Conservation (phyloP, 768 basidiomycete species). For the Chlorophyllum brunneum region DNA sequence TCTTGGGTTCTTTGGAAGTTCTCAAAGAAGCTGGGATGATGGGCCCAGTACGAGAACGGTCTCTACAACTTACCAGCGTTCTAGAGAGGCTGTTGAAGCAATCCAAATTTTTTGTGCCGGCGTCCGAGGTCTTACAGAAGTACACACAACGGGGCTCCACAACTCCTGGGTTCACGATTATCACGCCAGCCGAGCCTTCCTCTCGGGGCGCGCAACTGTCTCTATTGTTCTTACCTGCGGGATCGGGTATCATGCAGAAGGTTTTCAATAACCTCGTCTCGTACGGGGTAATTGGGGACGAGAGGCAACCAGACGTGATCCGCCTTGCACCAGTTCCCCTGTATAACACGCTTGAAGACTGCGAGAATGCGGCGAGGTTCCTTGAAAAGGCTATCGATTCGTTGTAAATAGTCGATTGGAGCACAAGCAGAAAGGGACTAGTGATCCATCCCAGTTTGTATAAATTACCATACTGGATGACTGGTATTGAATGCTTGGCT, state of each 20-base stretch:
- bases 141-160: conserved; percentile 2
- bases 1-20: conserved; percentile 79
- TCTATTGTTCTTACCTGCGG: conserved; percentile 67
- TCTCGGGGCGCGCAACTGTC: conserved; percentile 87
- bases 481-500: no score
- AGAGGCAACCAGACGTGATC: conserved; percentile 89
- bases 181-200: conserved; percentile 71
- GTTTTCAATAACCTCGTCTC: conserved; percentile 58
- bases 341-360: conserved; percentile 83
- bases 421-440: no score
- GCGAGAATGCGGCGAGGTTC: conserved; percentile 59
- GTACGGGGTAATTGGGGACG: conserved; percentile 87
- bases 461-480: no score
- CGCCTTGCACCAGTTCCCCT: conserved; percentile 82
- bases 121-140: conserved; percentile 25
- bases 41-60: conserved; percentile 61
- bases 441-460: no score
- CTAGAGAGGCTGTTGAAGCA: conserved; percentile 61
- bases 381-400: conserved; percentile 56
- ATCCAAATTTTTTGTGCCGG: conserved; percentile 62
- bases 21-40: conserved; percentile 82
- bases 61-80: conserved; percentile 62
- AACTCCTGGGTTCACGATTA: conserved; percentile 75
- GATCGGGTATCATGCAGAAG: conserved; percentile 62
- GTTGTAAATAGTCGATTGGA: conserved; percentile 14